A percentile compares a stretch with the other conserved stretches of the same genome.
Conservation (phyloP, 495 filamentous ascomycete genomes). For the Aspergillus nanangensis region DNA sequence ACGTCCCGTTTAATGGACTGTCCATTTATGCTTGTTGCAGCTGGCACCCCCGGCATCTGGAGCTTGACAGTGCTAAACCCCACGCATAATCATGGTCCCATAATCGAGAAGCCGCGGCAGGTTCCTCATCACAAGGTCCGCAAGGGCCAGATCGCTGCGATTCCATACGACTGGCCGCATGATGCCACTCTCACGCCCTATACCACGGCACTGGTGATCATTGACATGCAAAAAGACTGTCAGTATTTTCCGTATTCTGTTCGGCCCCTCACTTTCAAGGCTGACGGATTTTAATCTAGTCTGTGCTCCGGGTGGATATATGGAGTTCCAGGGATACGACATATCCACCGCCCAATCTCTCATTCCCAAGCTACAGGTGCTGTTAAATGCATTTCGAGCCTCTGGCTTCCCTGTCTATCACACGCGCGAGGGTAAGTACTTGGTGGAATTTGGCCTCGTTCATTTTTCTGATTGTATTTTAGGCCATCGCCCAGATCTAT, state of each 20-base stretch:
- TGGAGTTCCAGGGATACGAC: conserved; percentile 56
- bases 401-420: conserved; percentile 60
- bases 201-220: conserved; percentile 62
- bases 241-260: conserved; percentile 15
- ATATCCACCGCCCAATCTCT: conserved; percentile 47
- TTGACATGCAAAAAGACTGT: conserved; percentile 75
- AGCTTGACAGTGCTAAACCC: conserved; percentile 39
- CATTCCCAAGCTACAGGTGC: conserved; percentile 48
- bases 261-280: not conserved
- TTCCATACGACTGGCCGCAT: conserved; percentile 62
- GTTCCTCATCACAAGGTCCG: conserved; percentile 40
- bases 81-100: conserved; percentile 43
- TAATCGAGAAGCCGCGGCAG: conserved; percentile 37
- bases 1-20: conserved; percentile 46
- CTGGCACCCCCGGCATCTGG: conserved; percentile 43
- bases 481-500: conserved; percentile 61
- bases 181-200: conserved; percentile 50
- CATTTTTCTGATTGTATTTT: not conserved
- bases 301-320: conserved; percentile 54
- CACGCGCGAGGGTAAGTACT: conserved; percentile 52
- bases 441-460: not conserved
- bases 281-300: conserved; percentile 31
- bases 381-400: conserved; percentile 55
- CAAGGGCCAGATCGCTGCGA: conserved; percentile 43
- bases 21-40: conserved; percentile 44